phyloP scores from a whole-genome alignment of 2,329 filamentous ascomycete species.

The Fonsecaea pugnacius region DNA sequence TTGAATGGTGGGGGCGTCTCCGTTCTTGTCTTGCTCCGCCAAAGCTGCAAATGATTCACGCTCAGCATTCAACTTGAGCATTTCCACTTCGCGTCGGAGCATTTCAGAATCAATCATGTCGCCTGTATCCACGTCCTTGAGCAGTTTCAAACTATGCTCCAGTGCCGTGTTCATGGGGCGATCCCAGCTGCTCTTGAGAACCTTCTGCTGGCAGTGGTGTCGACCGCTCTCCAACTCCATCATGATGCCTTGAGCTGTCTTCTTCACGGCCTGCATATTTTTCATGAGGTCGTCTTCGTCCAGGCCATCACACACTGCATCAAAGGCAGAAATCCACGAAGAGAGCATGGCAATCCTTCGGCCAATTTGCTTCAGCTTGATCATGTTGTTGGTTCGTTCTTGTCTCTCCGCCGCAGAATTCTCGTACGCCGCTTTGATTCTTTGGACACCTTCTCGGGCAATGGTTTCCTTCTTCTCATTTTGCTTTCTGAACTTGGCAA shows the following conservation, averaged over 20 bases:
- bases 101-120: conserved; percentile 71
- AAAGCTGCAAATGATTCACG: conserved; percentile 78
- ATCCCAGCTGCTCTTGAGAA: conserved; percentile 84
- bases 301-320: conserved; percentile 73
- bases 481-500: conserved; percentile 88
- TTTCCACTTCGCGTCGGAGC: conserved; percentile 79
- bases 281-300: conserved; percentile 69
- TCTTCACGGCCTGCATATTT: conserved; percentile 75
- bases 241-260: conserved; percentile 85
- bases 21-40: conserved; percentile 79
- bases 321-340: conserved; percentile 91
- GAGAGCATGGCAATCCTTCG: conserved; percentile 83
- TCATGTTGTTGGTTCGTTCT: conserved; percentile 78
- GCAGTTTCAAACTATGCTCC: conserved; percentile 78
- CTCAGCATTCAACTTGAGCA: conserved; percentile 81
- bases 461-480: conserved; percentile 79
- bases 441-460: conserved; percentile 75
- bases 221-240: conserved; percentile 87
- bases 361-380: conserved; percentile 80
- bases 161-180: conserved; percentile 84
- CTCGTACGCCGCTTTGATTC: conserved; percentile 82
- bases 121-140: conserved; percentile 69
- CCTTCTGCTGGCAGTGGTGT: conserved; percentile 83
- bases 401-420: conserved; percentile 76
- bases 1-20: conserved; percentile 78